These are phyloP conservation scores for Aspergillus sp. DNA, from an alignment of 2,329 filamentous ascomycete species.

Conservation along the genomic window DNA sequence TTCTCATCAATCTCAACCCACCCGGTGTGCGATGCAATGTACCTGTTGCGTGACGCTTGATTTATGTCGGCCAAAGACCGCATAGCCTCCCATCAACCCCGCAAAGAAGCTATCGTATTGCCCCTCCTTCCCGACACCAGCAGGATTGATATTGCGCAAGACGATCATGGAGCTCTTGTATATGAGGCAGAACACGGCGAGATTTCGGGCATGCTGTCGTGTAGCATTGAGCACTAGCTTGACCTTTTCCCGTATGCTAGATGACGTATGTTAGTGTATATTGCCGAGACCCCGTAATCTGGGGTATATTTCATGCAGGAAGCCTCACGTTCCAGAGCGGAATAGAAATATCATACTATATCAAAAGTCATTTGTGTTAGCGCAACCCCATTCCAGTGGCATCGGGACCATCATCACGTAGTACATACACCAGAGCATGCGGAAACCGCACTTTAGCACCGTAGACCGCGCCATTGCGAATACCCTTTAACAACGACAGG, in stretches of 20 bases:
- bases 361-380: constrained; percentile 18
- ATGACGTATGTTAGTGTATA: constrained; percentile 5
- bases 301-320: constrained; percentile 21
- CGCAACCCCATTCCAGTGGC: neutral
- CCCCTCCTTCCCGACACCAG: constrained; percentile 57
- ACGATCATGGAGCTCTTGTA: constrained; percentile 83
- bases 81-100: constrained; percentile 84
- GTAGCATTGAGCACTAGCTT: constrained; percentile 81
- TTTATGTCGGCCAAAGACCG: constrained; percentile 81
- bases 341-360: constrained; percentile 86
- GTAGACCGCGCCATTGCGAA: constrained; percentile 96
- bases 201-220: constrained; percentile 83
- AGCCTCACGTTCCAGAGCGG: constrained; percentile 75
- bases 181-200: constrained; percentile 84
- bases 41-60: constrained; percentile 78
- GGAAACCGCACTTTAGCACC: constrained; percentile 97
- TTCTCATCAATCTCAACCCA: neutral
- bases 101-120: constrained; percentile 82
- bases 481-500: constrained; percentile 83
- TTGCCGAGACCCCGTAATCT: neutral
- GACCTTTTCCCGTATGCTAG: constrained; percentile 70
- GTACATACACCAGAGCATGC: constrained; percentile 78
- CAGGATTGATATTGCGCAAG: constrained; percentile 59
- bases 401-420: neutral
- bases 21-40: constrained; percentile 8